Conservation (phyloP, 495 filamentous ascomycete genomes). For the Neurospora discreta region DNA sequence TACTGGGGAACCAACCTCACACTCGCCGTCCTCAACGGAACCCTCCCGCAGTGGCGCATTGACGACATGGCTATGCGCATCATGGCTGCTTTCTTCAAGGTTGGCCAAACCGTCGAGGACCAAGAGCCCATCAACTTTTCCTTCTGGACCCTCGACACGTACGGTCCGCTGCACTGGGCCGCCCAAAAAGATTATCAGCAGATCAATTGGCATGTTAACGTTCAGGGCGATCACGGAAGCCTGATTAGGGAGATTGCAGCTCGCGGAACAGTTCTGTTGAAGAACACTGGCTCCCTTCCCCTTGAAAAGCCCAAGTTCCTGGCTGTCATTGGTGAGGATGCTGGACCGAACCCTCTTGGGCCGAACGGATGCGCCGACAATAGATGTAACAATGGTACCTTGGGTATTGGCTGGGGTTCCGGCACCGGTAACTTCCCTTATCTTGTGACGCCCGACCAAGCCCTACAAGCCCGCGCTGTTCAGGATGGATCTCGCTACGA, state of each 20-base stretch:
- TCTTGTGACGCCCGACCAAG: slow-evolving; percentile 75
- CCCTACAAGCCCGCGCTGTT: slow-evolving; percentile 64
- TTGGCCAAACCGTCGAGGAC: slow-evolving; percentile 50
- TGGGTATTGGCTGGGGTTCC: slow-evolving; percentile 92
- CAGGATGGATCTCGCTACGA: slow-evolving; percentile 52
- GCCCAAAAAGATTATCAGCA: slow-evolving; percentile 49
- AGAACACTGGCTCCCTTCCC: slow-evolving; percentile 71
- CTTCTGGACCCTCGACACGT: slow-evolving; percentile 73
- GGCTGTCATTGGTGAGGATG: slow-evolving; percentile 79
- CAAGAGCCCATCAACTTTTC: slow-evolving; percentile 70
- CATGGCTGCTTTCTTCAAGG: slow-evolving; percentile 88
- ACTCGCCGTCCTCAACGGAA: slow-evolving; percentile 77
- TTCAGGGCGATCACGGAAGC: slow-evolving; percentile 59
- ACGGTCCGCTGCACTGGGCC: slow-evolving; percentile 52
- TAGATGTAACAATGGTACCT: slow-evolving; percentile 75
- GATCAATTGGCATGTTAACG: slow-evolving; percentile 80
- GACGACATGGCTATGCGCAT: slow-evolving; percentile 92
- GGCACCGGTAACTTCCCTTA: slow-evolving; percentile 88
- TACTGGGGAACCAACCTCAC: slow-evolving; percentile 85
- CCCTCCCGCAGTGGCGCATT: slow-evolving; percentile 78
- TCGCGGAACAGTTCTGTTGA: slow-evolving; percentile 75
- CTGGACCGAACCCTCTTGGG: slow-evolving; percentile 61
- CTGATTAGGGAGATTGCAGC: slow-evolving; percentile 66
- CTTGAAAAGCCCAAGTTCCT: slow-evolving; percentile 64
- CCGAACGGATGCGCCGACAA: slow-evolving; percentile 78